Evolutionary conservation across 2,329 filamentous ascomycete genomes (phyloP).

Genomic region (Trichoderma aggressivum): DNA sequence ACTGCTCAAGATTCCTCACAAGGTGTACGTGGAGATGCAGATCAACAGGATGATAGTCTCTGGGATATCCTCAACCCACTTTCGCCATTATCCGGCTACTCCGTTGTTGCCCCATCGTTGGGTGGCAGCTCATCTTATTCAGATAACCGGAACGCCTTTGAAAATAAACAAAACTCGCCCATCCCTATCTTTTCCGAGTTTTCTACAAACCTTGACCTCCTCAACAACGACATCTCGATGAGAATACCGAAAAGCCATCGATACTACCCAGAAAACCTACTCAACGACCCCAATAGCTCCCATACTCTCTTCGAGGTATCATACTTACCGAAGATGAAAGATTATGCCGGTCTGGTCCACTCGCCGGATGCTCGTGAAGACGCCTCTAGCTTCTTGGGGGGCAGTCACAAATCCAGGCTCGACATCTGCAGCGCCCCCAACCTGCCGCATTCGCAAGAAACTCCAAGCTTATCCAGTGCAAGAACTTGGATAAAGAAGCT

Average conservation of each 20-base stretch:
- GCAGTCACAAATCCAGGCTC: neutral
- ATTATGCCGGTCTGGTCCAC: neutral
- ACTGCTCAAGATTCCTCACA: neutral
- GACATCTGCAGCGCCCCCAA: neutral
- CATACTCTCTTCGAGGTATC: neutral
- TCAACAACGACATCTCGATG: neutral
- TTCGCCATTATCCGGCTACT: neutral
- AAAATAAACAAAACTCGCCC: neutral
- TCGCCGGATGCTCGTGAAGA: neutral
- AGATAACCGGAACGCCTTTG: neutral
- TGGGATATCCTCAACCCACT: neutral
- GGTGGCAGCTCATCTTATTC: neutral
- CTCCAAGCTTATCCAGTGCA: neutral
- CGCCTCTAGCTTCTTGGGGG: neutral
- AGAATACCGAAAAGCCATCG: neutral
- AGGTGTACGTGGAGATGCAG: too few species aligned
- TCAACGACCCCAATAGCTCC: too few species aligned
- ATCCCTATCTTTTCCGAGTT: neutral
- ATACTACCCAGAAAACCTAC: neutral
- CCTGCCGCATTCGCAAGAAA: neutral
- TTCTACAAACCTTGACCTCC: neutral
- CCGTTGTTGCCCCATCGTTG: neutral
- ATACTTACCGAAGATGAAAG: neutral
- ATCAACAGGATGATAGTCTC: neutral
- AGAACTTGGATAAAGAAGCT: neutral